phyloP scores from a whole-genome alignment of 768 basidiomycete species.

The Saitozyma sp. region DNA sequence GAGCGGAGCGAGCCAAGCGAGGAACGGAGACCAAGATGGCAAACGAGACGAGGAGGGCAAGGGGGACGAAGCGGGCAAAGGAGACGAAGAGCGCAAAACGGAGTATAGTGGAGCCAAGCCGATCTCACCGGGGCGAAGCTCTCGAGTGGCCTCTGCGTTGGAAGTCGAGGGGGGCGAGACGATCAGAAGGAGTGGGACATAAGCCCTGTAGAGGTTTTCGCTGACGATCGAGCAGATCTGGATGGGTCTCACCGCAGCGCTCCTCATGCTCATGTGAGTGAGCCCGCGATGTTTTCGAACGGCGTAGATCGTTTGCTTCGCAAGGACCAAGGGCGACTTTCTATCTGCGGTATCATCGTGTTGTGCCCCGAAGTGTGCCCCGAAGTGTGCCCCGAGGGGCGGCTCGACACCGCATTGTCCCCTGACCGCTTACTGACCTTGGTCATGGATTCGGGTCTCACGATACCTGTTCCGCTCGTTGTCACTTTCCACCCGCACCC shows the following conservation, averaged over 20 bases:
- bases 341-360: no score
- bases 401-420: background rate
- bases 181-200: no score
- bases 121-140: background rate
- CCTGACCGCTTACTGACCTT: background rate
- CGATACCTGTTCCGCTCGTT: background rate
- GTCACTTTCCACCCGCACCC: background rate
- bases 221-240: slow-evolving; percentile 30
- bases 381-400: background rate
- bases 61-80: no score
- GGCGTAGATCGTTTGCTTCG: background rate
- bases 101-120: background rate
- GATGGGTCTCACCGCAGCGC: slow-evolving; percentile 46
- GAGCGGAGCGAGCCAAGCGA: no score
- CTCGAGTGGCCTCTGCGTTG: background rate
- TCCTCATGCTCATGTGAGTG: slow-evolving; percentile 45
- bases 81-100: no score
- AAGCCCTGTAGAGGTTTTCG: no score
- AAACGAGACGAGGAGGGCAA: no score
- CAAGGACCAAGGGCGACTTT: background rate
- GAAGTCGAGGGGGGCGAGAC: background rate
- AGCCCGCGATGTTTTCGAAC: background rate
- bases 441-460: background rate
- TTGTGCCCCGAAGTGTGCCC: no score
- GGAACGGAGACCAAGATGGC: no score